Percentiles rank a stretch among this genome's conserved stretches.
phyloP scores from a whole-genome alignment of 169 alveolate species.

The Theileria orientalis region DNA sequence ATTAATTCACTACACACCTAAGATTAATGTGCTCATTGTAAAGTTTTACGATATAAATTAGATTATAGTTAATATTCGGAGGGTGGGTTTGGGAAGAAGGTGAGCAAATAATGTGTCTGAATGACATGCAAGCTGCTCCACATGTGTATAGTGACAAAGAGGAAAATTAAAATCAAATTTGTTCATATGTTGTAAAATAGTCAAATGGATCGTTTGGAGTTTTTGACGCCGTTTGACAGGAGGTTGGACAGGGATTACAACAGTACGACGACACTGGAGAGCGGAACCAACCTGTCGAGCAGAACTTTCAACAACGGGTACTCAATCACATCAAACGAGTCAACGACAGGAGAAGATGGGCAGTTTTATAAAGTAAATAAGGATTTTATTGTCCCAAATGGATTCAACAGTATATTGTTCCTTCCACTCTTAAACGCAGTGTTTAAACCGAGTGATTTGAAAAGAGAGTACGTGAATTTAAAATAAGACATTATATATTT shows the following conservation, averaged over 20 bases:
- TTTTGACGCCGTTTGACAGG: constrained; percentile 3
- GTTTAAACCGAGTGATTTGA: constrained; percentile 29
- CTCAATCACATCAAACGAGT: background rate
- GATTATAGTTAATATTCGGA: background rate
- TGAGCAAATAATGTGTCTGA: background rate
- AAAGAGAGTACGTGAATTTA: constrained; percentile 30
- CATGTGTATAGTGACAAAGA: constrained; percentile 3
- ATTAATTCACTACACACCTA: too few species aligned
- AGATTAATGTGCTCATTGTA: too few species aligned
- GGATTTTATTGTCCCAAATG: constrained; percentile 23
- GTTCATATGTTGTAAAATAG: background rate
- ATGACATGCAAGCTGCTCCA: constrained; percentile 6
- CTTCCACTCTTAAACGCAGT: constrained; percentile 56
- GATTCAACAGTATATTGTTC: constrained; percentile 43
- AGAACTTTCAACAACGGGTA: background rate
- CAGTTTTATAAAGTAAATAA: background rate
- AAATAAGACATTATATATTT: background rate
- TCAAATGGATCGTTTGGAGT: background rate
- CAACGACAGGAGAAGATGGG: background rate
- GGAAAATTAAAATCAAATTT: background rate
- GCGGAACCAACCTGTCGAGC: background rate
- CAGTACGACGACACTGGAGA: constrained; percentile 8
- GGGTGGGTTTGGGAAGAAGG: background rate
- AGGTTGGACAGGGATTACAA: constrained; percentile 2
- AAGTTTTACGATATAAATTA: background rate